These are phyloP conservation scores for Aquanectria penicillioides DNA, from an alignment of 2,329 filamentous ascomycete genomes.

Conservation along the genomic window DNA sequence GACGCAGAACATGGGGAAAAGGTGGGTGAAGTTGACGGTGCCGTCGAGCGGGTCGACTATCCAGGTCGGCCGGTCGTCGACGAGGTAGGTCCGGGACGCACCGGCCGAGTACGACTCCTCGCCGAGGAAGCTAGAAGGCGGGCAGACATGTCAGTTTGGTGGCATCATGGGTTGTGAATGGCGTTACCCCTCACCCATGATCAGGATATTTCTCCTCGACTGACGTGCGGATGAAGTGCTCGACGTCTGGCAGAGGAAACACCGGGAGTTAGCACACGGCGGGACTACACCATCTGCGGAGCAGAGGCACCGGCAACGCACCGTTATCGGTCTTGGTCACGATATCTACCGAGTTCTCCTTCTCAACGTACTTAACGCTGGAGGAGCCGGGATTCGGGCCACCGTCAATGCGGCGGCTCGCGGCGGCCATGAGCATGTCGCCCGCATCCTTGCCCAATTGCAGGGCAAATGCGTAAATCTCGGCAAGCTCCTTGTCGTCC, in stretches of 20 bases:
- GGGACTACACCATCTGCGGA: too few species aligned
- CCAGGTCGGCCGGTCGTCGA: constrained; percentile 74
- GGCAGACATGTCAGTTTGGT: constrained; percentile 7
- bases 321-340: constrained; percentile 81
- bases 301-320: constrained; percentile 44
- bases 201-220: constrained; percentile 70
- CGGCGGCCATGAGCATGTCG: constrained; percentile 71
- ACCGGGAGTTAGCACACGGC: constrained; percentile 10
- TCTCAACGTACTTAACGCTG: constrained; percentile 59
- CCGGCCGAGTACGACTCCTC: constrained; percentile 81
- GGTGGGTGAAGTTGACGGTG: constrained; percentile 84
- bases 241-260: constrained; percentile 65
- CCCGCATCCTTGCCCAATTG: constrained; percentile 77
- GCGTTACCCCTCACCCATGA: constrained; percentile 64
- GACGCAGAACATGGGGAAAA: constrained; percentile 85
- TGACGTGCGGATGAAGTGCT: constrained; percentile 72
- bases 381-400: constrained; percentile 22
- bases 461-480: constrained; percentile 76
- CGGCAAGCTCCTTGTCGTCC: constrained; percentile 62
- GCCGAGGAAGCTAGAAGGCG: constrained; percentile 70
- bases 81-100: constrained; percentile 73
- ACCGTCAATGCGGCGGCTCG: constrained; percentile 47
- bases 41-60: constrained; percentile 81
- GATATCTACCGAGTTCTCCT: constrained; percentile 80
- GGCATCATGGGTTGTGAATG: not conserved